Evolutionary conservation across 2,329 filamentous ascomycete genomes (phyloP).

Genomic region (Verticillium nubilum): DNA sequence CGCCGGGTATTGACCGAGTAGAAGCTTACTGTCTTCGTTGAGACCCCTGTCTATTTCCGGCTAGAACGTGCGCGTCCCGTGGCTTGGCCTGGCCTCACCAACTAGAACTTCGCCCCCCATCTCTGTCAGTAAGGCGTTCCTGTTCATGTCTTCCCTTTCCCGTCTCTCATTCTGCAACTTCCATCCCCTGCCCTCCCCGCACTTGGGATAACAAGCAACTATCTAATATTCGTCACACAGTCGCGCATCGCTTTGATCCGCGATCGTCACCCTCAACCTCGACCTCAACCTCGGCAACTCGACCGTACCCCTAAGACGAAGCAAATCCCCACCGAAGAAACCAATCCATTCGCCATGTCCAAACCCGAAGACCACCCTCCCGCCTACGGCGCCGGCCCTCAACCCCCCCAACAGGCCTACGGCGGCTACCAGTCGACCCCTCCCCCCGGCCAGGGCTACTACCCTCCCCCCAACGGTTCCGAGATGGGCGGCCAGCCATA

Average conservation of each 20-base stretch:
- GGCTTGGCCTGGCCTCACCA: constrained; percentile 1
- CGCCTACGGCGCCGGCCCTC: constrained; percentile 34
- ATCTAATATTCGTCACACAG: background rate
- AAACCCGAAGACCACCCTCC: constrained; percentile 44
- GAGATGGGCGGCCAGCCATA: constrained; percentile 8
- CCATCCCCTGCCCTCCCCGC: background rate
- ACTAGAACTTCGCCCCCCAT: constrained; percentile 1
- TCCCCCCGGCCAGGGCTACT: constrained; percentile 17
- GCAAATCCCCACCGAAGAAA: background rate
- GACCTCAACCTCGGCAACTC: background rate
- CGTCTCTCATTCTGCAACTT: background rate
- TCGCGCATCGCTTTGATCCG: background rate
- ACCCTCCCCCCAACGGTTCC: constrained; percentile 6
- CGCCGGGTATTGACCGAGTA: background rate
- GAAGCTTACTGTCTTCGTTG: background rate
- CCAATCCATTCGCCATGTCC: constrained; percentile 26
- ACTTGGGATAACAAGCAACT: background rate
- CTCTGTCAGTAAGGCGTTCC: background rate
- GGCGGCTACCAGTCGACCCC: constrained; percentile 31
- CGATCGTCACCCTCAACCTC: background rate
- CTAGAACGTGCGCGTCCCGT: background rate
- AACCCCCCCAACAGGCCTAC: constrained; percentile 38
- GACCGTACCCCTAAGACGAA: background rate
- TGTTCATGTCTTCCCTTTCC: background rate
- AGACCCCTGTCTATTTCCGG: background rate